A percentile compares a stretch with the other conserved stretches of the same genome.
phyloP scores from a whole-genome alignment of 768 basidiomycete species.

The Mycena olivaceomarginata region DNA sequence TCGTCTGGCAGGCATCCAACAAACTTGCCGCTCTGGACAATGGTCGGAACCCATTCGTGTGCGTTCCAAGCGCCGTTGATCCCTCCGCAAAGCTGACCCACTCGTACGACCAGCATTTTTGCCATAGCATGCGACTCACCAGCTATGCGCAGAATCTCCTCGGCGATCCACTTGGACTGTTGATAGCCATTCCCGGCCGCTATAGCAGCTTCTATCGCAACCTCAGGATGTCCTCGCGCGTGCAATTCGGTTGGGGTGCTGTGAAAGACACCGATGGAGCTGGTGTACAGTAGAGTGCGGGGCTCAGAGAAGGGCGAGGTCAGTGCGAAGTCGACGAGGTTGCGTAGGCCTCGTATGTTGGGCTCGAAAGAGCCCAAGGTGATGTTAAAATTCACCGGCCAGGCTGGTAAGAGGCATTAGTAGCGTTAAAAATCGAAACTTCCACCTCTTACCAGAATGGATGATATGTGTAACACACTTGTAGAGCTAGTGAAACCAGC shows the following conservation, averaged over 20 bases:
- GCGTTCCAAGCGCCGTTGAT: constrained; percentile 62
- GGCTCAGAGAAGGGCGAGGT: constrained; percentile 6
- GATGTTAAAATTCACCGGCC: constrained; percentile 61
- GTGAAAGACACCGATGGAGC: constrained; percentile 51
- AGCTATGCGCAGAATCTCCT: constrained; percentile 47
- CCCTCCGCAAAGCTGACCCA: constrained; percentile 61
- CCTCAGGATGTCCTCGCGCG: too few species aligned
- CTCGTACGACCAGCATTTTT: constrained; percentile 49
- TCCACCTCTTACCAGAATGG: constrained; percentile 62
- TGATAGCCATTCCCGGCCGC: constrained; percentile 53
- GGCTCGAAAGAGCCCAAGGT: constrained; percentile 57
- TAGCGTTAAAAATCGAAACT: background rate
- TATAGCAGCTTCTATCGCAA: constrained; percentile 21
- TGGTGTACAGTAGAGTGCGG: constrained; percentile 50
- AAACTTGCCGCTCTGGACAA: constrained; percentile 49
- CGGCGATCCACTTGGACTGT: constrained; percentile 53
- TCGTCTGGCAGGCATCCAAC: constrained; percentile 44
- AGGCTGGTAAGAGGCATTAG: constrained; percentile 44
- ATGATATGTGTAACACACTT: constrained; percentile 58
- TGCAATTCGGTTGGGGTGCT: constrained; percentile 33
- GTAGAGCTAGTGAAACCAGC: constrained; percentile 44
- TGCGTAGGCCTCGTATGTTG: constrained; percentile 52
- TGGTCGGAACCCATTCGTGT: constrained; percentile 58
- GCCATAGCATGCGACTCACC: constrained; percentile 37
- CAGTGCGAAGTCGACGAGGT: constrained; percentile 46